Evolutionary conservation across 2,329 filamentous ascomycete species (phyloP), one percentile per base, ranked within the genome.

Genomic region (Ceratocystis eucalypticola): DNA sequence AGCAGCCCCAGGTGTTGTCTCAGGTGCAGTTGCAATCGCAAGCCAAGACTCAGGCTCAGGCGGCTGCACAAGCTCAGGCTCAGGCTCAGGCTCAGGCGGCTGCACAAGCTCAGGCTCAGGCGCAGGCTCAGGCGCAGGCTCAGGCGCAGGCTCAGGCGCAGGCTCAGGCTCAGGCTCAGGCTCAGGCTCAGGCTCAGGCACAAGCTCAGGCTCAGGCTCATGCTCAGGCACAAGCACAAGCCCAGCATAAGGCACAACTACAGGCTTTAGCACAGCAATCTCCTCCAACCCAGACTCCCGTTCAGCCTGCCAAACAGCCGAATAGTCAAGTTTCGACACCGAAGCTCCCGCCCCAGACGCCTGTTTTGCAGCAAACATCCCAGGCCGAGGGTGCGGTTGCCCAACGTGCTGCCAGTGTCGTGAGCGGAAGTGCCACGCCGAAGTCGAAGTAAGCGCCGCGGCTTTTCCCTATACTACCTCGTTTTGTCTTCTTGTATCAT

Each of bases 341-440:
- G 37, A 63, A 22, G 30, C 44, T 33, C 5, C 70, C 22, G 53
- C 65, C 65, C 30, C 68, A 66, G 59, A 46, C 45, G 7, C 28
- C 62, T 7, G 41, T 55, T 2, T 46, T 63, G 22, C 55, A 55
- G 22, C 57, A 63, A 25, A 33, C 66, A 10, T 25, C 61, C 6
- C 61, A 62, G n/a, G 33, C 33, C 15, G 59, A 66, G 48, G 62
- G 57, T 44, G 50, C 33, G n/a, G 50, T 41, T 7, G 46, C 57
- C 3, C 48, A 64, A 15, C 62, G 69, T 25, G 70, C 70, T n/a
- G 70, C 71, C 46, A 74, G 76, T 46, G 74, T 77, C 65, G 70
- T 75, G 15, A 78, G 76, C 53, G 74, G 75, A 48, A 78, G 76
- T 50, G 76, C 75, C 45, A 77, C 76, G 7, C 76, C 76, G 20